Evolutionary conservation across 129 eudicot genomes (phyloP), one percentile per base, ranked within the genome.

Genomic region (carrot (Daucus carota)): DNA sequence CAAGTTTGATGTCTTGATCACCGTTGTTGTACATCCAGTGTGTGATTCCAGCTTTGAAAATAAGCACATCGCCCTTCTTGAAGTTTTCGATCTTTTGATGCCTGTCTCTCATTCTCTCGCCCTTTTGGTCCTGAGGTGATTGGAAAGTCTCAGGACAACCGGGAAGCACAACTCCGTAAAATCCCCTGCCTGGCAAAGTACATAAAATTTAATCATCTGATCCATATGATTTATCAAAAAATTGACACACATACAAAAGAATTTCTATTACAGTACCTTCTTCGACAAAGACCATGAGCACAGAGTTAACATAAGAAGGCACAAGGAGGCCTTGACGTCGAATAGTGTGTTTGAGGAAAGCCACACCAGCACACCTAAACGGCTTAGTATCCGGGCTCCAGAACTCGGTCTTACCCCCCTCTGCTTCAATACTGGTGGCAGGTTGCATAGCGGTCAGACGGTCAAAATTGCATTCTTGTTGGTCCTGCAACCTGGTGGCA

Each of bases 11-110:
- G 40, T 87, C 90, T 29, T 83, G 81, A 1, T 93, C 85, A 29
- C 98, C 98, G 14, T 82, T 81, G 74, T 93, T 93, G 83, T 88
- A 76, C 66, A 78, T 18, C 98, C 98, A 92, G 71, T 88, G 94
- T 65, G 91, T 81, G 0, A 86, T 89, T 32, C 96, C 98, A 7
- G 94, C 83, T 0, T 92, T 94, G 78, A 88, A 77, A 41, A 88
- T 90, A 2, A 92, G 20, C 38, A 92, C 52, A 36, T 92, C 96
- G 15, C 97, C 97, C 77, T 77, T 72, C 1, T 62, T 77, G 80
- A 90, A 85, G 46, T 80, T 81, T 28, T 78, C 80, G 76, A 92
- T 79, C 75, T 85, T 90, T 87, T 92, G 98, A 78, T 90, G 98
- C 11, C 85, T 78, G 70, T 92, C 98, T 71, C 34, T 36, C 40